phyloP scores from a whole-genome alignment of 345 rosid species.

The Rhodomyrtus tomentosa region DNA sequence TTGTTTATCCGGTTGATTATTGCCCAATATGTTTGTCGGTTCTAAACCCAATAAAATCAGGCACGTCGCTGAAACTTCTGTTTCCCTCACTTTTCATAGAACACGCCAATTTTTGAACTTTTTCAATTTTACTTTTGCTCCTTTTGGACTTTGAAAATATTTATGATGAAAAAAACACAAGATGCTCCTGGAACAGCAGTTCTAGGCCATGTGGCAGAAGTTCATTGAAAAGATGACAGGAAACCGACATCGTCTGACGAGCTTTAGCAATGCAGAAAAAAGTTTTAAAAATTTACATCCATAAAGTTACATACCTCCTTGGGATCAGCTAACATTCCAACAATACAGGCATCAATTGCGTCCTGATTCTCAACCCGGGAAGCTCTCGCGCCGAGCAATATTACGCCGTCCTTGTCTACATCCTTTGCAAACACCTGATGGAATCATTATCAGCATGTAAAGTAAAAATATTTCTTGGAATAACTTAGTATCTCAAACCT shows the following conservation, averaged over 20 bases:
- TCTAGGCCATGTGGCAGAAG: background rate
- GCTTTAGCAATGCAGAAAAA: background rate
- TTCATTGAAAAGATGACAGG: background rate
- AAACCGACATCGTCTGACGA: background rate
- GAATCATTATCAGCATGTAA: background rate
- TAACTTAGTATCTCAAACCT: background rate
- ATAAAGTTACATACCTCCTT: constrained; percentile 22
- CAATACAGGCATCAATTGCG: constrained; percentile 61
- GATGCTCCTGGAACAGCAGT: background rate
- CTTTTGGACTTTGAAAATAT: background rate
- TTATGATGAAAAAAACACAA: background rate
- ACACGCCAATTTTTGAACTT: background rate
- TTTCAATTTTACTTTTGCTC: background rate
- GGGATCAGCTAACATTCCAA: constrained; percentile 49
- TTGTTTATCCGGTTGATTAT: background rate
- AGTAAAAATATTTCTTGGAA: background rate
- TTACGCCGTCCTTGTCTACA: constrained; percentile 40
- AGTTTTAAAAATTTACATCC: background rate
- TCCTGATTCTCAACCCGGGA: constrained; percentile 82
- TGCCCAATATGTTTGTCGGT: background rate
- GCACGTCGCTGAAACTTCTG: background rate
- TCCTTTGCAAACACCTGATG: constrained; percentile 45
- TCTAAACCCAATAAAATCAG: background rate
- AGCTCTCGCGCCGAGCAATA: constrained; percentile 67
- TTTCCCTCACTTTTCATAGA: background rate